Evolutionary conservation across 2,329 filamentous ascomycete genomes (phyloP).

Genomic region (Knoxdaviesia capensis): DNA sequence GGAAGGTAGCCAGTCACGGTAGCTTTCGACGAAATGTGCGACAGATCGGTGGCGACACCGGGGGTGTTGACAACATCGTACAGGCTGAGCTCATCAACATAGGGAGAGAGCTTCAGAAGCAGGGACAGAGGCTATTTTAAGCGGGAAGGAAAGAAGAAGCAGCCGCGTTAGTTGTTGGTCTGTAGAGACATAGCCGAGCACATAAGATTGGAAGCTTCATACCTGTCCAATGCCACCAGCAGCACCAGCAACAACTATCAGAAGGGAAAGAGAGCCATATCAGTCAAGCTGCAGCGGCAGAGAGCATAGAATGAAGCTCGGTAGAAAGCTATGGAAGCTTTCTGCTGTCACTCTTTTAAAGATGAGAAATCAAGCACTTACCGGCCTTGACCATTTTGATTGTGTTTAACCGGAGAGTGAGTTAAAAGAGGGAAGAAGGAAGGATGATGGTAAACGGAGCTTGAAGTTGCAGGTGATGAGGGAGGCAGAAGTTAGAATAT

Average conservation of each 20-base stretch:
- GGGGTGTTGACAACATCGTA: conserved; percentile 99
- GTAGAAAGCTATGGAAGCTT: background rate
- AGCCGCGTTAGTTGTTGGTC: no score
- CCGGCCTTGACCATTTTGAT: conserved; percentile 40
- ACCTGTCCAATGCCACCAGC: conserved; percentile 98
- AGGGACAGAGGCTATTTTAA: conserved; percentile 68
- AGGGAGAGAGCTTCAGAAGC: conserved; percentile 75
- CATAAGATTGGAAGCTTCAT: conserved; percentile 10
- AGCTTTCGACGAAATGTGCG: conserved; percentile 85
- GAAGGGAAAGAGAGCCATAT: conserved; percentile 4
- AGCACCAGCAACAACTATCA: conserved; percentile 69
- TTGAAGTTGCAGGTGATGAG: background rate
- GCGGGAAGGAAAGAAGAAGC: conserved; percentile 1
- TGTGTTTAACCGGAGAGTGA: conserved; percentile 7
- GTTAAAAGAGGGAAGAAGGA: conserved; percentile 1
- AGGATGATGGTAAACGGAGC: conserved; percentile 1
- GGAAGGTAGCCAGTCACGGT: conserved; percentile 80
- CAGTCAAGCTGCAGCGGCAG: background rate
- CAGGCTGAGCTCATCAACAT: conserved; percentile 80
- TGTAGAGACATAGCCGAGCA: background rate
- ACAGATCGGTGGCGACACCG: conserved; percentile 88
- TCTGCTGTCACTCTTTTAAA: background rate
- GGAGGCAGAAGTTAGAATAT: background rate
- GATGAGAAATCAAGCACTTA: conserved; percentile 14
- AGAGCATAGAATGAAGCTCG: background rate